phyloP scores from a whole-genome alignment of 192 early-diverging fungal species.

The Podila horticola region DNA sequence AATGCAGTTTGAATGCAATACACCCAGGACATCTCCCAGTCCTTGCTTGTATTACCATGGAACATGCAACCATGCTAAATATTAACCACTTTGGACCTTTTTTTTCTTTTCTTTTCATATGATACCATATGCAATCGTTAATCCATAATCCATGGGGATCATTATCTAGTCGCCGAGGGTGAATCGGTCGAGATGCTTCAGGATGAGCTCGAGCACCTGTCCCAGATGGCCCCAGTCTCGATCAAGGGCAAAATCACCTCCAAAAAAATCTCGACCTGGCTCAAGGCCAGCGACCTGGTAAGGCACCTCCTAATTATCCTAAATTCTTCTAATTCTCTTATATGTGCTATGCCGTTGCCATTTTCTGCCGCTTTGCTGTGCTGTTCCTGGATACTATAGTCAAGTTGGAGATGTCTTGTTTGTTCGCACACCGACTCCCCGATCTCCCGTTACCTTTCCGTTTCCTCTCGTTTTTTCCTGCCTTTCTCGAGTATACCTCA shows the following conservation, averaged over 20 bases:
- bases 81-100: too few species aligned
- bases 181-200: slow-evolving; percentile 24
- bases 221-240: slow-evolving; percentile 9
- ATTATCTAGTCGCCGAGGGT: slow-evolving; percentile 32
- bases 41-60: background rate
- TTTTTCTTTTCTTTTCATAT: background rate
- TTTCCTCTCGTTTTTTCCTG: background rate
- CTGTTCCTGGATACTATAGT: background rate
- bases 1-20: too few species aligned
- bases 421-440: background rate
- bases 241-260: slow-evolving; percentile 43
- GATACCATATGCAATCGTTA: background rate
- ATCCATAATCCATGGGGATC: background rate
- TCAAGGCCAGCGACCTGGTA: slow-evolving; percentile 13
- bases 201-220: slow-evolving; percentile 19
- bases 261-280: slow-evolving; percentile 41
- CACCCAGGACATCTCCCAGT: background rate
- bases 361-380: too few species aligned
- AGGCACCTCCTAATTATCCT: too few species aligned
- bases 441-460: background rate
- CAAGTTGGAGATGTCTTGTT: background rate
- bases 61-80: background rate
- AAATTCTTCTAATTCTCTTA: too few species aligned
- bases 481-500: background rate
- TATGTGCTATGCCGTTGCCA: too few species aligned